Base-by-base conservation (phyloP, 345 rosid species). In the Kernera saxatilis region DNA sequence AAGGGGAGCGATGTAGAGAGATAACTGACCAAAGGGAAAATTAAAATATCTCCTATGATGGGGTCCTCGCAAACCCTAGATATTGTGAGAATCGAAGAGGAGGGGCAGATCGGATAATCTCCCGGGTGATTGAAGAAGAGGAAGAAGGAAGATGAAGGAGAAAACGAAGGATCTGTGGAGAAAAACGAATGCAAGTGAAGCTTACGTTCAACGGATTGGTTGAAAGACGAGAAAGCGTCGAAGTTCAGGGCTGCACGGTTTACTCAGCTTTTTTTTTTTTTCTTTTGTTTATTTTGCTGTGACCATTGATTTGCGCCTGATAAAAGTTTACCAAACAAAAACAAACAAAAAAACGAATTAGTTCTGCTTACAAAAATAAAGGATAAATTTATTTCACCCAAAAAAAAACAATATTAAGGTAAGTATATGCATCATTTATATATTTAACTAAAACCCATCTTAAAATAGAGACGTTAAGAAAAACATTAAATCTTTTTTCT, bases 171-270 rank as follows among this genome's bases (percentile, higher is more conserved):
- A 74, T 74, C 69, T 67, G 29, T 17, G 6, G 36, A 23, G 44
- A 23, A 29, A 27, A 19, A 48, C 43, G 46, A 49, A 49, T 19
- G n/a, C 51, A 67, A 74, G 62, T 5, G 43, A 32, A 67, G 72
- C 65, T 73, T 61, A 51, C 75, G 68, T 63, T 55, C 64, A 43
- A 63, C 54, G 63, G 73, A 58, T 74, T 74, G 67, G 73, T 74
- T 40, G 48, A 51, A 68, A 61, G 60, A 68, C 27, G 58, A 67
- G 62, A 66, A 49, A 22, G 68, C 68, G 63, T 67, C 78, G 73
- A 50, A 67, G 25, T 74, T 67, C 63, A 50, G 73, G 78, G 27
- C 78, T 66, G 58, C 77, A 56, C 77, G 67, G 53, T 49, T 73
- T 65, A n/a, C 67, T 73, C 49, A 35, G 49, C 21, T 46, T 64